phyloP scores from a whole-genome alignment of 257 asterid species.

The Solanum bukasovii region DNA sequence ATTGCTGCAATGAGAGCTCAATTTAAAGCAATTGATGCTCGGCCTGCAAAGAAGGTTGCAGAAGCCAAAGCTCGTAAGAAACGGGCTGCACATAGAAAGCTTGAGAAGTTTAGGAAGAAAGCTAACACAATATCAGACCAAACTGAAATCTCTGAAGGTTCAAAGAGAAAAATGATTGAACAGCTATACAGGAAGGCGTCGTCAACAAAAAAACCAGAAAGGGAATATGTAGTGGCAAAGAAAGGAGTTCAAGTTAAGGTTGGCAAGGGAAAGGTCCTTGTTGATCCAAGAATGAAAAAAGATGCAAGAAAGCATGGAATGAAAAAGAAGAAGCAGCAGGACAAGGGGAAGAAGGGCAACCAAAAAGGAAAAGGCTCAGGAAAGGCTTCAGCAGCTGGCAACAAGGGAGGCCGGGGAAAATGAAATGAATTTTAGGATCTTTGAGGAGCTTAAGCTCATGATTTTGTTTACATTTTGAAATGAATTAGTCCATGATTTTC shows the following conservation, averaged over 20 bases:
- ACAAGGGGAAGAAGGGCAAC: constrained; percentile 56
- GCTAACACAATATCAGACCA: constrained; percentile 81
- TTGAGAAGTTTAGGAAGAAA: constrained; percentile 77
- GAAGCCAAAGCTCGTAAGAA: constrained; percentile 90
- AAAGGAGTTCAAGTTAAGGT: constrained; percentile 85
- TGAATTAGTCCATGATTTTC: background rate
- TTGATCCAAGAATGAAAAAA: constrained; percentile 81
- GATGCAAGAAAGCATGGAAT: constrained; percentile 53
- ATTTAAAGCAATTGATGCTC: constrained; percentile 75
- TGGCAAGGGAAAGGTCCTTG: constrained; percentile 82
- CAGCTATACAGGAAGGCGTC: constrained; percentile 66
- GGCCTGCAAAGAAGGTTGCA: constrained; percentile 95
- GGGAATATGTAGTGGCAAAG: constrained; percentile 86
- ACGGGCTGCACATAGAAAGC: constrained; percentile 45
- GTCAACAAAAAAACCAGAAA: constrained; percentile 39
- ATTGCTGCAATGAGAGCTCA: constrained; percentile 71
- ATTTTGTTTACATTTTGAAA: background rate
- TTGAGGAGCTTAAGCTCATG: background rate
- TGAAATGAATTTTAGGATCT: background rate
- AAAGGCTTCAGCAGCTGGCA: constrained; percentile 15
- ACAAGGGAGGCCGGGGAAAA: constrained; percentile 5
- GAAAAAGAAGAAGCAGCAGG: constrained; percentile 34
- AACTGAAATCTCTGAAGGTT: constrained; percentile 64
- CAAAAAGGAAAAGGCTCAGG: constrained; percentile 45
- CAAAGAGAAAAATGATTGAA: constrained; percentile 80